Base-by-base conservation (phyloP, 306 rosid genomes). In the Cotoneaster glaucophyllus region DNA sequence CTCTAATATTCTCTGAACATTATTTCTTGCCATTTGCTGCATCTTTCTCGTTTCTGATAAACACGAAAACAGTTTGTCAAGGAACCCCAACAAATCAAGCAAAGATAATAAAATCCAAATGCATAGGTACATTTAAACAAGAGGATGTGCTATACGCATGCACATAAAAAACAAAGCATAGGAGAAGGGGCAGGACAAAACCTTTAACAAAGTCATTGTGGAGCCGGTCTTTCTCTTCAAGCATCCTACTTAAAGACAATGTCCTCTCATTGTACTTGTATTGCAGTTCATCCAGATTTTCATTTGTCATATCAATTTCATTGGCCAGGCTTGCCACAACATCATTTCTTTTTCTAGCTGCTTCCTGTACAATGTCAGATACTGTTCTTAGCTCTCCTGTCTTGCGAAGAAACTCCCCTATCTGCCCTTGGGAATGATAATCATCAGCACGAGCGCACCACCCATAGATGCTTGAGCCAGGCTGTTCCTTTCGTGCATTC, bases 381-480 rank as follows among this genome's bases (percentile, higher is more conserved):
- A 95, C 70, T 4, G 97, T 92, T 84, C 92, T 88, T 82, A 95
- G 78, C 79, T 79, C 85, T 75, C 99, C 97, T 71, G 85, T 89
- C 79, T 71, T 71, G 65, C 93, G 93, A 41, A 92, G 97, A 84
- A 86, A 95, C 69, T 84, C 90, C 74, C 99, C 99, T 24, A 92
- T 86, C 6, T 80, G 82, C 59, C 94, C 99, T 45, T 74, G 80
- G 53, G 91, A 82, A 12, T 54, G 68, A 68, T 81, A 92, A 71
- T 95, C 99, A 79, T 86, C 93, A 71, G 87, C 88, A 34, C 97
- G 96, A 1, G 99, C 99, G 77, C 87, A 71, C 99, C 99, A 95
- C 74, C 99, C 97, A 85, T 81, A 95, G 61, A 88, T 80, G 59
- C 75, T 73, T 56, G 86, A 77, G 75, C 87, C 86, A 45, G 78